Percentiles rank a stretch among this genome's conserved stretches.
These are phyloP conservation scores for Colletotrichum cereale DNA, from an alignment of 2,329 filamentous ascomycete species.

Conservation along the genomic window DNA sequence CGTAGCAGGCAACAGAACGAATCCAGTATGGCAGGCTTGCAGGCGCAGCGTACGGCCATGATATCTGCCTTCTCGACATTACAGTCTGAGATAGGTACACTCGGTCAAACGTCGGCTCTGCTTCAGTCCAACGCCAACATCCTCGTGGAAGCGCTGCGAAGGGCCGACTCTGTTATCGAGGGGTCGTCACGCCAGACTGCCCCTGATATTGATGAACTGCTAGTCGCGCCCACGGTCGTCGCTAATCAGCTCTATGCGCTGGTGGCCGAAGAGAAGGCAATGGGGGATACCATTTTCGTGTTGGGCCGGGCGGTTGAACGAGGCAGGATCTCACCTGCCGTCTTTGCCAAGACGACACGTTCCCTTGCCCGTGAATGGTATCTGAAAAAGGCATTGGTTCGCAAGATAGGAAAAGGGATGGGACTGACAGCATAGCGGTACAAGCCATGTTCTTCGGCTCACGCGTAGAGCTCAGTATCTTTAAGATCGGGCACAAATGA, in stretches of 20 bases:
- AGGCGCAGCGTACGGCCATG: constrained; percentile 84
- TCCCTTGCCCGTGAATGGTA: constrained; percentile 84
- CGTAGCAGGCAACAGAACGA: constrained; percentile 78
- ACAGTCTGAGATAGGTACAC: constrained; percentile 78
- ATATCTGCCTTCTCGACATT: constrained; percentile 76
- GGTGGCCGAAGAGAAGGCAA: constrained; percentile 87
- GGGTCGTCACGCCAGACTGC: constrained; percentile 76
- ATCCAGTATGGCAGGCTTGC: constrained; percentile 79
- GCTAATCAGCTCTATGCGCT: constrained; percentile 92
- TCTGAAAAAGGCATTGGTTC: constrained; percentile 83
- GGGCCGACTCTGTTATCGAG: constrained; percentile 83
- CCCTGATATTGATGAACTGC: constrained; percentile 87
- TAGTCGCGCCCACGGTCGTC: constrained; percentile 94
- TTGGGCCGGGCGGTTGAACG: constrained; percentile 80
- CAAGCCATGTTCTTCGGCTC: background rate
- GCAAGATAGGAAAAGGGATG: constrained; percentile 83
- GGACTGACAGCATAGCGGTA: constrained; percentile 60
- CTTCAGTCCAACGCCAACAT: constrained; percentile 83
- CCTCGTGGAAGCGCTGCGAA: constrained; percentile 80
- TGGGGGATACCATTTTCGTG: constrained; percentile 89
- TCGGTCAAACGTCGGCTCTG: constrained; percentile 78
- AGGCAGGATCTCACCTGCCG: constrained; percentile 76
- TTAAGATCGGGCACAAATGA: background rate
- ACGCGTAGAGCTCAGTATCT: background rate
- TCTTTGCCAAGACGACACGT: constrained; percentile 83